phyloP scores from a whole-genome alignment of 2,329 filamentous ascomycete species.

The Byssothecium circinans region DNA sequence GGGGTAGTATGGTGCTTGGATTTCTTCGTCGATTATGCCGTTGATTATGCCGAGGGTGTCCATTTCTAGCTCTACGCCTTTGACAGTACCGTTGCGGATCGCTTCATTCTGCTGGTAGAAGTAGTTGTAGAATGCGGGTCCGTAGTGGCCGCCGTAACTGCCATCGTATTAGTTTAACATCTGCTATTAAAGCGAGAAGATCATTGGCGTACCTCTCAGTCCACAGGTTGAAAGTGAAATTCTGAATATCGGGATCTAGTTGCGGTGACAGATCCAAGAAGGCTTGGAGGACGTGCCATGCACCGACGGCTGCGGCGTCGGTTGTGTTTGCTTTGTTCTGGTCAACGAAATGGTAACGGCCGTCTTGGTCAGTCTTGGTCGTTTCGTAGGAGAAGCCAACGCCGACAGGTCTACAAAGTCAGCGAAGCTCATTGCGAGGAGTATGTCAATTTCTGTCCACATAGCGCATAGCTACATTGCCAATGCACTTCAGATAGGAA shows the following conservation, averaged over 20 bases:
- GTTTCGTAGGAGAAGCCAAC: conserved; percentile 46
- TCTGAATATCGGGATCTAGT: conserved; percentile 54
- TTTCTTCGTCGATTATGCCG: conserved; percentile 54
- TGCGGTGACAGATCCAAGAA: conserved; percentile 40
- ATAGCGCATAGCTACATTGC: conserved; percentile 39
- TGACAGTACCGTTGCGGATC: conserved; percentile 51
- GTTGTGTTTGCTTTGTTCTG: conserved; percentile 36
- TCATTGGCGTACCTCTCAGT: conserved; percentile 41
- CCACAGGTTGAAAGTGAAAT: conserved; percentile 55
- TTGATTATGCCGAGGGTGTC: conserved; percentile 59
- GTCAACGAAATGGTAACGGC: conserved; percentile 37
- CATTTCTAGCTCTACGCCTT: conserved; percentile 55
- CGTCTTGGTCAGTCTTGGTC: conserved; percentile 24
- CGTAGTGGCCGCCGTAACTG: conserved; percentile 51
- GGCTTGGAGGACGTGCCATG: conserved; percentile 42
- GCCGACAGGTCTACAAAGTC: no score
- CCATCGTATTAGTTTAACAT: neutral
- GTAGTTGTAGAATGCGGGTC: conserved; percentile 58
- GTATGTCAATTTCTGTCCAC: no score
- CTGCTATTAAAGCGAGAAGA: neutral
- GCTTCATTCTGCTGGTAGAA: conserved; percentile 59
- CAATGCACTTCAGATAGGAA: neutral
- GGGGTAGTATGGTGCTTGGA: conserved; percentile 52
- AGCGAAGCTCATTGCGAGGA: no score
- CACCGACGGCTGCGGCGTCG: conserved; percentile 36